Evolutionary conservation across 208 protist species (phyloP).

Genomic region (Perkinsela sp.): DNA sequence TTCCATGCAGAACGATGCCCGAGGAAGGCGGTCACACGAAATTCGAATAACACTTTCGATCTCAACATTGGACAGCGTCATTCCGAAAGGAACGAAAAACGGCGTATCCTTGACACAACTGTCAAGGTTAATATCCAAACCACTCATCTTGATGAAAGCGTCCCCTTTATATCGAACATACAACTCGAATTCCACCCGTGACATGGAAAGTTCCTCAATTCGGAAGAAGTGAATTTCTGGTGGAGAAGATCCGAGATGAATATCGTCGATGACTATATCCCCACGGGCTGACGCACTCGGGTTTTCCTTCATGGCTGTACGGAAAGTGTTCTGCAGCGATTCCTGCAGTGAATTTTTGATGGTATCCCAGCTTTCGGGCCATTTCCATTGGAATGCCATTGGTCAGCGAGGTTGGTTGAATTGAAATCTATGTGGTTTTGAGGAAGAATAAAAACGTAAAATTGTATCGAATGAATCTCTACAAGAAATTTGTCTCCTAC

Average conservation of each 20-base stretch:
- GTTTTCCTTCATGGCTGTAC: neutral
- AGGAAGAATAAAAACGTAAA: too few species aligned
- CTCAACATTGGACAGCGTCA: neutral
- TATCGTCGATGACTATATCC: neutral
- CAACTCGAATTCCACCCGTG: neutral
- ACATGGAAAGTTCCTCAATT: neutral
- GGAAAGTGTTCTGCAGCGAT: neutral
- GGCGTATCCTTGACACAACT: neutral
- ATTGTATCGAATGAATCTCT: too few species aligned
- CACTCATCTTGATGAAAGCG: neutral
- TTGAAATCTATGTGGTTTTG: too few species aligned
- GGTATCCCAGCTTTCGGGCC: neutral
- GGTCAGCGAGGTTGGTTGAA: too few species aligned
- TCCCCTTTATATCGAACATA: neutral
- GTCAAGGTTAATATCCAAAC: neutral
- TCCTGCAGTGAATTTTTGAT: neutral
- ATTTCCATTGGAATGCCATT: conserved; percentile 1
- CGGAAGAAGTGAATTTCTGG: neutral
- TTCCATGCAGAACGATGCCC: too few species aligned
- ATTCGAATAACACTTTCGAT: neutral
- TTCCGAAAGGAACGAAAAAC: neutral
- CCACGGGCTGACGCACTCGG: neutral
- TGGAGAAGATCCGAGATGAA: neutral
- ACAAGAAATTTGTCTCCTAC: too few species aligned
- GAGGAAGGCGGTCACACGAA: neutral